These are phyloP conservation scores for Linderina pennispora DNA, from an alignment of 192 early-diverging fungal genomes.

Conservation along the genomic window DNA sequence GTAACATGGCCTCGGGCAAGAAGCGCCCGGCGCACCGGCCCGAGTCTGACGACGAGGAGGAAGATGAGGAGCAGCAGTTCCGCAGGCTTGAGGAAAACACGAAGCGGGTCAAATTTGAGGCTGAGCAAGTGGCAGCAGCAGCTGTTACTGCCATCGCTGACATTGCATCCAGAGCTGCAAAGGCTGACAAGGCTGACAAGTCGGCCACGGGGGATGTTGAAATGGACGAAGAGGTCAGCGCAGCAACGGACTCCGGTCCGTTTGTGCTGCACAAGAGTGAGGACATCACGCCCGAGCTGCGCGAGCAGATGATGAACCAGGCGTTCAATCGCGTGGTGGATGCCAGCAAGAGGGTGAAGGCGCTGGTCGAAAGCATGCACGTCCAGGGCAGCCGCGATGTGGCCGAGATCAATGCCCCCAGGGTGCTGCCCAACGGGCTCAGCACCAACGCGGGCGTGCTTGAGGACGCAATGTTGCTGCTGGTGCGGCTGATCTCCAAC, in stretches of 20 bases:
- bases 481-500: slow-evolving; percentile 37
- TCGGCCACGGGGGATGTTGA: slow-evolving; percentile 10
- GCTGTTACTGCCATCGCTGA: too few relatives aligned
- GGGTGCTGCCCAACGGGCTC: slow-evolving; percentile 17
- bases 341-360: slow-evolving; percentile 7
- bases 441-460: slow-evolving; percentile 34
- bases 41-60: slow-evolving; percentile 12
- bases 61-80: slow-evolving; percentile 38
- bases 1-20: not conserved
- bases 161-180: too few relatives aligned
- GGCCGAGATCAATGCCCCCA: slow-evolving; percentile 1
- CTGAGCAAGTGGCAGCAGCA: slow-evolving; percentile 1
- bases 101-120: slow-evolving; percentile 39
- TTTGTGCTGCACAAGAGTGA: slow-evolving; percentile 16
- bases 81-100: slow-evolving; percentile 39
- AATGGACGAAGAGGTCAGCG: slow-evolving; percentile 18
- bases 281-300: slow-evolving; percentile 4
- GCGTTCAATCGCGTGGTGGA: slow-evolving; percentile 19
- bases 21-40: slow-evolving; percentile 10
- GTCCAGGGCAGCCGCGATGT: not conserved
- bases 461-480: slow-evolving; percentile 38
- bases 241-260: slow-evolving; percentile 1
- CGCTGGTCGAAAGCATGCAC: slow-evolving; percentile 23
- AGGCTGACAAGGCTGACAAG: too few relatives aligned
- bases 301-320: slow-evolving; percentile 7